Base-by-base conservation (phyloP, 1,284 basidiomycete species). In the Ceratobasidium sp. region DNA sequence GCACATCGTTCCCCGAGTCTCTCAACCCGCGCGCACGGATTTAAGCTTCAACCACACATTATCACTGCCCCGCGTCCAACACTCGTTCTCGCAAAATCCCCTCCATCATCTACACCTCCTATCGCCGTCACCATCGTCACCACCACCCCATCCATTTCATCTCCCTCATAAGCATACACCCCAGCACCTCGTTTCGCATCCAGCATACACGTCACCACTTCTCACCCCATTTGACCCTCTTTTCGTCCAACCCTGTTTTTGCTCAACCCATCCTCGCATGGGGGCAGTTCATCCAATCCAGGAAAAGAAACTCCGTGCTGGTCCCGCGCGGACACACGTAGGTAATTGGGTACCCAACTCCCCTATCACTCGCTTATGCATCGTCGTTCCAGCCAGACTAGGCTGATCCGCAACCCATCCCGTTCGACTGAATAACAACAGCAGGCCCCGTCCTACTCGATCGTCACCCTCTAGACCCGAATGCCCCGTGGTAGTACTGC, bases 101-200 rank as follows among this genome's bases (percentile, higher is more conserved):
- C 25, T 29, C 25, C 25, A 29, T 29, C 25, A 29, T 29, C 25
- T 29, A 29, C 25, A 29, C 25, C 25, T 40, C 37, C 37, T 40
- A 9, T 40, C 37, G 9, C 37, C 37, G 3, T 40, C 37, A 40
- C 37, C 37, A 40, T 29, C 5, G 37, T 40, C 37, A 29, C 7
- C 32, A 5, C 32, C 56, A 34, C 34, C 29, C 34, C 17, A 17
- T 13, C 56, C 34, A 59, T 59, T 59, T 59, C 56, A 59, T 17
- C 19, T 34, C 34, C 9, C 7, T 11, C 17, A 22, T 11, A 17
- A 57, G 56, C 56, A 59, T 59, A 59, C 56, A 59, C 56, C 56
- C 13, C 34, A 29, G 34, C 56, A 59, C 56, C 56, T 34, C 34
- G 56, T 59, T 59, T 59, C 56, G 56, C 56, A 59, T 59, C 17